Evolutionary conservation across 2,329 filamentous ascomycete genomes (phyloP), one percentile per base, ranked within the genome.

Genomic region (Ceratocystis ficicola): DNA sequence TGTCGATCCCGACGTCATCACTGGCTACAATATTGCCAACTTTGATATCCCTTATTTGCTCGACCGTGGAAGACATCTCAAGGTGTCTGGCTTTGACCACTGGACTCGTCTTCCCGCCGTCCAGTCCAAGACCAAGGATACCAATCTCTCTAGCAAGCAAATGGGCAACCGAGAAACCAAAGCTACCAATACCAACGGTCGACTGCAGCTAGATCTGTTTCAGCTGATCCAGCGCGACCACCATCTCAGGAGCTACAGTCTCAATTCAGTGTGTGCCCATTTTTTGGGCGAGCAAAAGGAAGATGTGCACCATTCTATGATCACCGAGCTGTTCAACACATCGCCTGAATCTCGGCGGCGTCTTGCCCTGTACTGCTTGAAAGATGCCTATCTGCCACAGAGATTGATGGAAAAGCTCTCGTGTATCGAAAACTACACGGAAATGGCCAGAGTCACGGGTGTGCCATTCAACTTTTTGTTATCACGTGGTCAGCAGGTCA

Each of bases 381-480:
- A 99, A 76, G 95, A 99, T 77, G 94, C 94, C 0, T 99, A 96
- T 72, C 80, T 99, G 2, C 94, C 94, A 0, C 92, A 97, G 73
- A 80, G 95, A 68, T 76, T 99, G 63, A 92, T 99, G 86, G 94
- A 99, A 73, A 99, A 99, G 75, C 80, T 99, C 30, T 97, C 95
- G 73, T 97, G 94, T 76, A 80, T 99, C n/a, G 89, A 96, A 76
- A 99, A 99, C 74, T 97, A 97, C 73, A 97, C 94, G 0, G 94
- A 99, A 77, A 99, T 99, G 94, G 93, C 94, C 67, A 94, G 94
- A 84, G 94, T 99, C 76, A 99, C 95, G 30, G 94, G 94, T 71
- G 93, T 99, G 3, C 94, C 94, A 0, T 99, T 99, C 80, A 97
- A 96, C 73, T 95, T 88, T 73, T 81, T 99, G 57, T 82, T 99